A percentile compares a stretch with the other conserved stretches of the same genome.
These are phyloP conservation scores for Medicago truncatula DNA, from an alignment of 306 rosid species.

Conservation along the genomic window MtrunA17r5.0-ANR NC_053044.1:50310001-50310500, in stretches of 20 bases:
- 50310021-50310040: neutral
- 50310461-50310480: neutral
- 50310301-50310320: neutral
- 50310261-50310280: neutral
- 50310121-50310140: neutral
- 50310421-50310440: neutral
- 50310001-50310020: neutral
- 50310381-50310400: neutral
- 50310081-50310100: slow-evolving; percentile 1
- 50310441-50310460: neutral
- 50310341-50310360: neutral
- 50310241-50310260: neutral
- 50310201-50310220: neutral
- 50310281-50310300: neutral
- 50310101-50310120: neutral
- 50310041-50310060: neutral
- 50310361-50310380: neutral
- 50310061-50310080: neutral
- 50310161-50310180: neutral
- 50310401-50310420: neutral
- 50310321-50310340: neutral
- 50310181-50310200: neutral
- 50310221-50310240: neutral
- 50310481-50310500: neutral
- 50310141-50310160: neutral